phyloP scores from a whole-genome alignment of 1,139 yeast genomes.

The Kluyveromyces marxianus region DNA sequence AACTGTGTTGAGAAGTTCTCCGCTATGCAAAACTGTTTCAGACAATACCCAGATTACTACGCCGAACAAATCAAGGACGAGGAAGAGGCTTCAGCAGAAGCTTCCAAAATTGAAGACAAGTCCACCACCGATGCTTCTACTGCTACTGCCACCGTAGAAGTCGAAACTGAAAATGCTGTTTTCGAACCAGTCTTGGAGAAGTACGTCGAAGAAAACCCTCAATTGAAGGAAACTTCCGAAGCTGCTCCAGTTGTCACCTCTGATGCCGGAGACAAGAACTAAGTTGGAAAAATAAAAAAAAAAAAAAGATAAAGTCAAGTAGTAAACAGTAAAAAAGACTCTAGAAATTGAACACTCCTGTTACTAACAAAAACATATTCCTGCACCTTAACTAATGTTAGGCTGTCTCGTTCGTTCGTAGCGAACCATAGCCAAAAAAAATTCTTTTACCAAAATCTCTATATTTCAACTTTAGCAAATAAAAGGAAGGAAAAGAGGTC shows the following conservation, averaged over 20 bases:
- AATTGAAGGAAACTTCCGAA: not conserved
- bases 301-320: not conserved
- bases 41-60: constrained; percentile 87
- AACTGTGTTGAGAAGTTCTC: constrained; percentile 92
- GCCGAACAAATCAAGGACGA: constrained; percentile 85
- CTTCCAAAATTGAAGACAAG: constrained; percentile 10
- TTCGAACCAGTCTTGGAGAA: constrained; percentile 10
- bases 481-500: too few species aligned
- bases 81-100: constrained; percentile 33
- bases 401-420: too few species aligned
- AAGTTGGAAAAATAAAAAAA: not conserved
- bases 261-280: not conserved
- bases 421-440: too few species aligned
- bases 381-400: too few species aligned
- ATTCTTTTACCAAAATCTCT: too few species aligned
- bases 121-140: constrained; percentile 10
- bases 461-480: too few species aligned
- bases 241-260: not conserved
- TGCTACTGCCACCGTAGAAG: constrained; percentile 7
- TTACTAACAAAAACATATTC: too few species aligned
- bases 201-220: constrained; percentile 5
- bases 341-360: too few species aligned
- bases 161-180: constrained; percentile 13
- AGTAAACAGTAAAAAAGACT: too few species aligned
- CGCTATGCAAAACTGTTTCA: constrained; percentile 92